Conservation (phyloP, 1,139 yeast species). For the Geotrichum phurueaensis region DNA sequence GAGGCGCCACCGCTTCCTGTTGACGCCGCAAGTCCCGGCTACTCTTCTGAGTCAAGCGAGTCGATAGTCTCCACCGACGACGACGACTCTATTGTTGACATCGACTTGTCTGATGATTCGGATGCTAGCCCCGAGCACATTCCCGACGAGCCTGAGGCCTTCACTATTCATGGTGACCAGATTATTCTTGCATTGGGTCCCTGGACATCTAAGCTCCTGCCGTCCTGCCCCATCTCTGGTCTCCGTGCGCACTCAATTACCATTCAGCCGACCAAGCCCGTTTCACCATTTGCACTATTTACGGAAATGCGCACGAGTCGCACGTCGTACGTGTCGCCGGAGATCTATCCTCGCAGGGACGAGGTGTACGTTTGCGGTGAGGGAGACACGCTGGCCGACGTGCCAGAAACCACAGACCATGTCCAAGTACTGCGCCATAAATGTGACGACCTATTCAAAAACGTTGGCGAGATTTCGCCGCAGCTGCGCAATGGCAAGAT, state of each 20-base stretch:
- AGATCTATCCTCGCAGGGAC: constrained; percentile 89
- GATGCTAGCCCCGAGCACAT: background rate
- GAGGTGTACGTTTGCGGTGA: constrained; percentile 98
- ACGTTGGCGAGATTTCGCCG: constrained; percentile 73
- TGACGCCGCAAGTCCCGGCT: background rate
- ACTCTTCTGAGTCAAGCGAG: constrained; percentile 1
- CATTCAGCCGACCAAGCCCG: constrained; percentile 63
- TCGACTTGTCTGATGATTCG: constrained; percentile 1
- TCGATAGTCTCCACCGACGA: constrained; percentile 3
- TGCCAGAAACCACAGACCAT: constrained; percentile 92
- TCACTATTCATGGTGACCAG: constrained; percentile 54
- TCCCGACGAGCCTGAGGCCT: background rate
- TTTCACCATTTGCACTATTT: constrained; percentile 89
- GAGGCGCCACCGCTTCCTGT: background rate
- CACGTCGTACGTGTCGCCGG: constrained; percentile 71
- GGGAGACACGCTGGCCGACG: constrained; percentile 82
- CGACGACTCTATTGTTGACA: constrained; percentile 14
- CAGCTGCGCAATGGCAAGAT: constrained; percentile 70
- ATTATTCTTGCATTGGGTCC: constrained; percentile 89
- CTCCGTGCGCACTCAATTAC: constrained; percentile 93
- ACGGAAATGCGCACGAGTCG: constrained; percentile 74
- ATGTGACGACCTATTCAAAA: constrained; percentile 80
- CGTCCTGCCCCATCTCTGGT: constrained; percentile 90
- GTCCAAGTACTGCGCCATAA: constrained; percentile 82
- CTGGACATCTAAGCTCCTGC: constrained; percentile 87